Percentiles rank a stretch among this genome's conserved stretches.
Conservation (phyloP, 164 flowering plant genomes). For the Piper betle region DNA sequence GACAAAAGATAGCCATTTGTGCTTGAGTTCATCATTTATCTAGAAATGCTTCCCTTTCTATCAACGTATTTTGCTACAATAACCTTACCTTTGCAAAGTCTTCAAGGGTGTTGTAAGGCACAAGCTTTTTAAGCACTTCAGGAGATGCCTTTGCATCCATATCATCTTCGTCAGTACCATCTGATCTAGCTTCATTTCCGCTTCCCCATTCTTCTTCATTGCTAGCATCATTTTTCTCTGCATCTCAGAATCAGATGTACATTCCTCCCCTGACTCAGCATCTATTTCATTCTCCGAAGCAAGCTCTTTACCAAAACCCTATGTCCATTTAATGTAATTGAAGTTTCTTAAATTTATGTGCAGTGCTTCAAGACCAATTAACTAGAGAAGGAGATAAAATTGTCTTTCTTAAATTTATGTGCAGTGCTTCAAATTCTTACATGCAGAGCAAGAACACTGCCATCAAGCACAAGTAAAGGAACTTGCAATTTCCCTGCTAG, state of each 20-base stretch:
- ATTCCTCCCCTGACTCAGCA: constrained; percentile 51
- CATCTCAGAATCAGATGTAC: constrained; percentile 65
- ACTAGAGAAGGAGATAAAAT: neutral
- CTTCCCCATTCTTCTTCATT: constrained; percentile 74
- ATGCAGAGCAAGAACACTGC: constrained; percentile 83
- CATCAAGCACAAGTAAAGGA: constrained; percentile 80
- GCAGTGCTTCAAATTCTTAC: constrained; percentile 56
- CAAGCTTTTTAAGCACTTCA: constrained; percentile 71
- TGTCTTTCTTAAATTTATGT: neutral
- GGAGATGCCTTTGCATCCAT: constrained; percentile 46
- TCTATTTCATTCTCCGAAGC: constrained; percentile 66
- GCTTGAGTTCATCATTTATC: too few species aligned
- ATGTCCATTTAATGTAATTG: constrained; percentile 9
- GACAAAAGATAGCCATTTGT: too few species aligned
- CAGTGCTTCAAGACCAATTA: neutral
- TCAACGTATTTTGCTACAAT: neutral
- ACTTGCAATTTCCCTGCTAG: constrained; percentile 83
- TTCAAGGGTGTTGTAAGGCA: constrained; percentile 45
- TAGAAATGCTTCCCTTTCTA: neutral
- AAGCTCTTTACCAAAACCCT: constrained; percentile 77
- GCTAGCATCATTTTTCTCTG: constrained; percentile 66
- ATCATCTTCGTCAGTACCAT: constrained; percentile 60
- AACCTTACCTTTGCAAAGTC: constrained; percentile 61
- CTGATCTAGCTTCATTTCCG: constrained; percentile 57
- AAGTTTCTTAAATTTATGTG: neutral